phyloP scores from a whole-genome alignment of 2,329 filamentous ascomycete genomes.

The Penicillium sp. region DNA sequence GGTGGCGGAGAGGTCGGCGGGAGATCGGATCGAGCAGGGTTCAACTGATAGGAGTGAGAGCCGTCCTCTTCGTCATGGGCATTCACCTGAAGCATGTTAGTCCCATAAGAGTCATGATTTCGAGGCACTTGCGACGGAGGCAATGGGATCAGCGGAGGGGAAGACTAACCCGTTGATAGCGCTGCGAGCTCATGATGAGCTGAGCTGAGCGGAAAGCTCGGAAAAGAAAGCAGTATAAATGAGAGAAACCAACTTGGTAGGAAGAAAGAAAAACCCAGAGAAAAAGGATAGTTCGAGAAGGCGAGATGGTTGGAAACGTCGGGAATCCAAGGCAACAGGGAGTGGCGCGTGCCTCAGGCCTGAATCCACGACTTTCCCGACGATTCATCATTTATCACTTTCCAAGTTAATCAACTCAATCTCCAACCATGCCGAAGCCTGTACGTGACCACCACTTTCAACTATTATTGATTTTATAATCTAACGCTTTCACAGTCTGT shows the following conservation, averaged over 20 bases:
- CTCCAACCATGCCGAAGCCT: constrained; percentile 26
- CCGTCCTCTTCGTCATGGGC: constrained; percentile 42
- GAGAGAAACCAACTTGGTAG: constrained; percentile 9
- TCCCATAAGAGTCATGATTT: constrained; percentile 8
- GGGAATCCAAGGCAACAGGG: constrained; percentile 23
- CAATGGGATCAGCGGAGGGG: constrained; percentile 17
- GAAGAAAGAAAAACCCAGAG: neutral
- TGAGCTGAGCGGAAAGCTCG: constrained; percentile 32
- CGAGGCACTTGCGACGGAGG: constrained; percentile 5
- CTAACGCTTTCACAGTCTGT: constrained; percentile 19
- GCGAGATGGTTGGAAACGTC: constrained; percentile 12
- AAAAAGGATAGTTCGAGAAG: constrained; percentile 14
- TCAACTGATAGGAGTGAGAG: constrained; percentile 29
- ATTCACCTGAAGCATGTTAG: constrained; percentile 36
- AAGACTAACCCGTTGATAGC: constrained; percentile 45
- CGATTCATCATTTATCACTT: neutral
- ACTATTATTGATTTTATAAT: neutral
- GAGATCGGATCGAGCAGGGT: constrained; percentile 25
- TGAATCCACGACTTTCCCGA: neutral
- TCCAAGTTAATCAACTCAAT: neutral
- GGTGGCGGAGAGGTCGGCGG: constrained; percentile 51
- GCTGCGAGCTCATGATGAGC: constrained; percentile 47
- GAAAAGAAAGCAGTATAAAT: constrained; percentile 18
- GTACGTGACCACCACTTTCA: constrained; percentile 13
- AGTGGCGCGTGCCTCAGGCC: constrained; percentile 21